Evolutionary conservation across 305 asterid genomes (phyloP), one percentile per base, ranked within the genome.

Genomic region (Stenogyne calaminthoides): DNA sequence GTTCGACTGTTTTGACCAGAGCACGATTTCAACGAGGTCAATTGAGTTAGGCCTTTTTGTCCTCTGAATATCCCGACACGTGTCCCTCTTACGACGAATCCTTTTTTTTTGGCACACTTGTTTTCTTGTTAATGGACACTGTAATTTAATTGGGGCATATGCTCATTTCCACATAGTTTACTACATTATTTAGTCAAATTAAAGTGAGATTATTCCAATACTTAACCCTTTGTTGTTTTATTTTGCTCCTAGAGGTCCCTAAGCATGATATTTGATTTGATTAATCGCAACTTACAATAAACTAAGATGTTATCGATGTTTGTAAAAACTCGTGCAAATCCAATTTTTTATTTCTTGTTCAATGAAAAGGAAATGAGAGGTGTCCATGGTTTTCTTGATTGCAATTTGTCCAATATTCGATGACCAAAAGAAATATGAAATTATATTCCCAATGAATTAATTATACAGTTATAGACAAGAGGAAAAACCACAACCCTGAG

Each of bases 291-390:
- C 11, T 27, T 58, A 14, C 2, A 80, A 11, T 19, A 9, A 40
- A 67, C 56, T 29, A 51, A 58, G 60, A 49, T 49, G 25, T 22
- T 32, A 6, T 12, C 69, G 2, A 67, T 76, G 81, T 71, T 70
- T 3, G 83, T 39, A 34, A 67, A 76, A 73, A 81, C 77, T 71
- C 80, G 82, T 51, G 76, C 15, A 19, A 11, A 9, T 55, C 1
- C 61, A 49, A n/a, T 22, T 52, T 52, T 40, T 64, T 25, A 6
- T 2, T 32, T 25, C 20, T 63, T 70, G 55, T 69, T 5, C 5
- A 37, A 37, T 7, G 42, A 37, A 36, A 37, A 37, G 42, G 42
- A 7, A 37, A 37, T 7, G 2, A 32, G 6, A 32, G 36, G 3
- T 27, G 32, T 27, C 3, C 11, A 37, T 11, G 11, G 10, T 37